These are phyloP conservation scores for Melaleuca alternifolia DNA, from an alignment of 345 rosid species.

Conservation along the genomic window DNA sequence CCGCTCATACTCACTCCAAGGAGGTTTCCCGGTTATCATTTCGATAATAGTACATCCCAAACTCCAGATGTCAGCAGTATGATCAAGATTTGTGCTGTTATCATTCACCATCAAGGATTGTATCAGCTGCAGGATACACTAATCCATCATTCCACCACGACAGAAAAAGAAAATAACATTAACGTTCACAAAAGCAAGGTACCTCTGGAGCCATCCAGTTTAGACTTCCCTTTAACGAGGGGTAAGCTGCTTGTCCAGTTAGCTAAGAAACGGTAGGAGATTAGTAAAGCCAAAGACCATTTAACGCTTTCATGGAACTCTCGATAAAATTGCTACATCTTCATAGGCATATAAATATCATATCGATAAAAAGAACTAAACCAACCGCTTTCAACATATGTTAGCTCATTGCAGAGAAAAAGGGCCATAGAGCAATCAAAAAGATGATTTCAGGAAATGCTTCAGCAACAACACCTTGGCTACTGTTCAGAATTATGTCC, in stretches of 20 bases:
- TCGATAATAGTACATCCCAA: slow-evolving; percentile 45
- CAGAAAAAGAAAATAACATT: neutral
- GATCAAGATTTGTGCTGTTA: neutral
- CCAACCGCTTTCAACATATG: neutral
- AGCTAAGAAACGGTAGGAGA: neutral
- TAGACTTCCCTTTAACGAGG: neutral
- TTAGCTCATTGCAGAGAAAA: neutral
- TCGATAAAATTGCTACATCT: neutral
- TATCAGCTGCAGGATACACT: slow-evolving; percentile 34
- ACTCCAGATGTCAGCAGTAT: neutral
- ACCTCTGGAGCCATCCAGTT: neutral
- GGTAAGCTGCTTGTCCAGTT: neutral
- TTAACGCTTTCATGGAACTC: neutral
- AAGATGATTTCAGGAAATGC: neutral
- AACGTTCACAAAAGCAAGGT: neutral
- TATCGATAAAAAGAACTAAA: neutral
- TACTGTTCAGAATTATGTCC: too few species aligned
- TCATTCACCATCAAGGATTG: neutral
- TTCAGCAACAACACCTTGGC: neutral
- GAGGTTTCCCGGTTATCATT: slow-evolving; percentile 89
- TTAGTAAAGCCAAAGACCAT: neutral
- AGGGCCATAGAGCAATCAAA: neutral
- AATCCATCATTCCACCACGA: slow-evolving; percentile 86
- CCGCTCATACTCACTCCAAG: slow-evolving; percentile 89
- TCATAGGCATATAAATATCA: neutral